Evolutionary conservation across 441 rosid genomes (phyloP).

Genomic region (Syzygium malaccense): DNA sequence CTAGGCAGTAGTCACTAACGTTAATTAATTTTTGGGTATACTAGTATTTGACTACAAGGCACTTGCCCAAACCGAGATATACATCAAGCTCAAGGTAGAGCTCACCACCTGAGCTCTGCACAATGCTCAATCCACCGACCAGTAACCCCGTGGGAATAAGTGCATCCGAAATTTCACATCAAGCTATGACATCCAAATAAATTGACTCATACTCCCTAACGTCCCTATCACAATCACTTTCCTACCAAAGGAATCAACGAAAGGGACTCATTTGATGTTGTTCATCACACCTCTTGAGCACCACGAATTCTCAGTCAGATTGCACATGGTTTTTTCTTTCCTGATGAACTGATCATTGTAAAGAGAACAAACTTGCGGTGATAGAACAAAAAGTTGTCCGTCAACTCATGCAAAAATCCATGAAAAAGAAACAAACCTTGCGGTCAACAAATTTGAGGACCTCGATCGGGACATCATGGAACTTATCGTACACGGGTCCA

Average conservation of each 20-base stretch:
- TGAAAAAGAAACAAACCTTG: slow-evolving; percentile 33
- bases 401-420: neutral
- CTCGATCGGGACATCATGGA: slow-evolving; percentile 63
- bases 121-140: neutral
- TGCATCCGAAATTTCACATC: too few species aligned
- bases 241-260: too few species aligned
- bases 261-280: neutral
- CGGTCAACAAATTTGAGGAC: slow-evolving; percentile 80
- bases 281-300: neutral
- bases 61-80: neutral
- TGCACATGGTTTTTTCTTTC: too few species aligned
- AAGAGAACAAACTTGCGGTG: neutral
- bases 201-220: too few species aligned
- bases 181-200: too few species aligned
- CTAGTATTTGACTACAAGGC: neutral
- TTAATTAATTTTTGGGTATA: too few species aligned
- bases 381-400: neutral
- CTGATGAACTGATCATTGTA: neutral
- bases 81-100: neutral
- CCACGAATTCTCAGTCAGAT: neutral
- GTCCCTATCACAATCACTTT: too few species aligned
- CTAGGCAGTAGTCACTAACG: fast-evolving
- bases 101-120: neutral
- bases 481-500: slow-evolving; percentile 74
- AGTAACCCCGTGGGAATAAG: neutral